These are phyloP conservation scores for Tympanopsis confertula DNA, from an alignment of 2,329 filamentous ascomycete species.

Conservation along the genomic window DNA sequence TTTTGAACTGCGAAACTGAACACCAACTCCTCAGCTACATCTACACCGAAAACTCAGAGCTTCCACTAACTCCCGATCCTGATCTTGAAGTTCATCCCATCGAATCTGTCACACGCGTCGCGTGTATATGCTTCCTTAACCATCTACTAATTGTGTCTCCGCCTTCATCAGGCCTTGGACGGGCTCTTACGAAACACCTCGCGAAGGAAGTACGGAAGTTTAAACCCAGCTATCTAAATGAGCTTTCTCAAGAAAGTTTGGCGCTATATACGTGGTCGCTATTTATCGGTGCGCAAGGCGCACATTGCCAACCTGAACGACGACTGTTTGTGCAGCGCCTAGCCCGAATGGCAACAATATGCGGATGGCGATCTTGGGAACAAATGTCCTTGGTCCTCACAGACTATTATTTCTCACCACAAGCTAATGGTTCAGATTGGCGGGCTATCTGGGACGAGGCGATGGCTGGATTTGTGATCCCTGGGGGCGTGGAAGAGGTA, in stretches of 20 bases:
- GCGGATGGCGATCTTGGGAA: neutral
- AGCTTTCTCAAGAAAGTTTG: slow-evolving; percentile 8
- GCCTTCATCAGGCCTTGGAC: slow-evolving; percentile 17
- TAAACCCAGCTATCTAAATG: slow-evolving; percentile 1
- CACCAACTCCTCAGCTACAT: neutral
- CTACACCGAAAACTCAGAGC: neutral
- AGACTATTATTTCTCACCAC: neutral
- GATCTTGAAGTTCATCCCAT: neutral
- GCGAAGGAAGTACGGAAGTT: slow-evolving; percentile 10
- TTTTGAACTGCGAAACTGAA: neutral
- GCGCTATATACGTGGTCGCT: slow-evolving; percentile 17
- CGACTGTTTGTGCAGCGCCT: slow-evolving; percentile 16
- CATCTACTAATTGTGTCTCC: slow-evolving; percentile 6
- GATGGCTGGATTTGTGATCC: slow-evolving; percentile 10
- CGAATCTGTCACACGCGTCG: neutral
- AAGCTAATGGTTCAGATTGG: slow-evolving; percentile 13
- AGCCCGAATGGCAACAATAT: neutral
- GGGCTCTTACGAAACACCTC: slow-evolving; percentile 17
- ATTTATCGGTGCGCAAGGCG: slow-evolving; percentile 18
- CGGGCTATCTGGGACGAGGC: slow-evolving; percentile 16
- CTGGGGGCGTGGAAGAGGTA: too few species aligned
- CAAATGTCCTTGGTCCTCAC: neutral
- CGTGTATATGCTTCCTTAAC: neutral
- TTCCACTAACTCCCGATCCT: neutral
- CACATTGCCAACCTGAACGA: slow-evolving; percentile 13